A percentile compares a stretch with the other conserved stretches of the same genome.
Evolutionary conservation across 257 asterid genomes (phyloP).

Genomic region (Fraxinus americana): DNA sequence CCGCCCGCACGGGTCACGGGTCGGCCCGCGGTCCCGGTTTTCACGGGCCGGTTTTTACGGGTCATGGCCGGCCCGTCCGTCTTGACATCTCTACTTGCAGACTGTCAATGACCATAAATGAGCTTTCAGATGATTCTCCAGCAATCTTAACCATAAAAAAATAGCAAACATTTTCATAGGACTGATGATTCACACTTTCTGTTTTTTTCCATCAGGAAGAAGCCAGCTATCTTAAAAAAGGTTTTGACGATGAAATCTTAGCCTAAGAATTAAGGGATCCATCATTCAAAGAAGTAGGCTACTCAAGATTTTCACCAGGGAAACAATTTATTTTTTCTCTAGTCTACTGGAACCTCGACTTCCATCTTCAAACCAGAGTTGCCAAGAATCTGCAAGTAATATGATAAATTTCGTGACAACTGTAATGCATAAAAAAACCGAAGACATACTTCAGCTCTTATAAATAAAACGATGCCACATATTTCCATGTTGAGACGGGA

Average conservation of each 20-base stretch:
- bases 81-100: no score
- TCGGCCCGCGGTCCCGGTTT: no score
- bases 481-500: constrained; percentile 1
- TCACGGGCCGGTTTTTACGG: no score
- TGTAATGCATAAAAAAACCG: neutral
- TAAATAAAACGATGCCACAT: neutral
- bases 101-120: neutral
- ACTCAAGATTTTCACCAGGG: neutral
- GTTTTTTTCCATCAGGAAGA: neutral
- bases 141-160: neutral
- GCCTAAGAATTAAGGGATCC: neutral
- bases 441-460: neutral
- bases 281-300: neutral
- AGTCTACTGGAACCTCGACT: constrained; percentile 81
- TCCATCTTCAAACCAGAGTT: constrained; percentile 65
- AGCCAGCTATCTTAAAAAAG: neutral
- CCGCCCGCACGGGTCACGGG: no score
- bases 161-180: no score
- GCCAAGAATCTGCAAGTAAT: constrained; percentile 59
- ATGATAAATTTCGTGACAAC: neutral
- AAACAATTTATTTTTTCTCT: constrained; percentile 22
- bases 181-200: neutral
- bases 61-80: no score
- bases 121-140: neutral
- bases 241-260: neutral